These are phyloP conservation scores for Ceriops tagal DNA, from an alignment of 345 rosid genomes.

Conservation along the genomic window DNA sequence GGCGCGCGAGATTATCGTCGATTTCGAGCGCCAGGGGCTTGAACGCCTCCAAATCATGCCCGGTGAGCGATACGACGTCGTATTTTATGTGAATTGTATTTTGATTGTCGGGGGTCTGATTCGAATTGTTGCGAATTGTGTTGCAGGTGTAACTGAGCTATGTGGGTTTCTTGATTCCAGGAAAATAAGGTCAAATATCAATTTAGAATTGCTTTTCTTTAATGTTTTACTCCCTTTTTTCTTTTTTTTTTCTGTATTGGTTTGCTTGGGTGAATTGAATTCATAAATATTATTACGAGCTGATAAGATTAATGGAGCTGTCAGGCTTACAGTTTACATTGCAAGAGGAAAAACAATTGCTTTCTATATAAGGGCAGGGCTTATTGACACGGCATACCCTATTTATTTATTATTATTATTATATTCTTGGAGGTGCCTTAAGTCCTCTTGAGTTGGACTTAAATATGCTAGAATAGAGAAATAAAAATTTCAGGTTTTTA, in stretches of 20 bases:
- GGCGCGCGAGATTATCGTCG: conserved; percentile 62
- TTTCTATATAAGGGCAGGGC: too few species aligned
- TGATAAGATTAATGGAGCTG: too few species aligned
- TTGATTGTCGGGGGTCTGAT: background rate
- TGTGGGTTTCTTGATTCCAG: conserved; percentile 83
- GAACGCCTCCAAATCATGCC: conserved; percentile 92
- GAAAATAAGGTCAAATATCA: conserved; percentile 60
- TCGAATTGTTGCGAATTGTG: conserved; percentile 4
- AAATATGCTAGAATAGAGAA: too few species aligned
- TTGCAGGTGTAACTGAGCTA: conserved; percentile 72
- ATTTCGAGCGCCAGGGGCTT: conserved; percentile 70
- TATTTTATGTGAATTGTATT: background rate
- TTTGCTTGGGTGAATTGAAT: too few species aligned
- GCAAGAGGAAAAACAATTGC: too few species aligned
- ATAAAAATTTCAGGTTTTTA: too few species aligned
- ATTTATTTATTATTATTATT: too few species aligned
- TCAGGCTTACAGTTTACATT: too few species aligned
- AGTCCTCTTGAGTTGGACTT: too few species aligned
- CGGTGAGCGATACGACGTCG: conserved; percentile 36
- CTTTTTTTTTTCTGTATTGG: background rate
- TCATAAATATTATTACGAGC: too few species aligned
- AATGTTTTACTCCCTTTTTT: background rate
- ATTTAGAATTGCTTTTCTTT: background rate
- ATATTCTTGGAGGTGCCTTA: too few species aligned
- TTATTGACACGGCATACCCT: too few species aligned